Evolutionary conservation across 139 green algal genomes (phyloP), one percentile per base, ranked within the genome.

Genomic region (Edaphochlamys debaryana): DNA sequence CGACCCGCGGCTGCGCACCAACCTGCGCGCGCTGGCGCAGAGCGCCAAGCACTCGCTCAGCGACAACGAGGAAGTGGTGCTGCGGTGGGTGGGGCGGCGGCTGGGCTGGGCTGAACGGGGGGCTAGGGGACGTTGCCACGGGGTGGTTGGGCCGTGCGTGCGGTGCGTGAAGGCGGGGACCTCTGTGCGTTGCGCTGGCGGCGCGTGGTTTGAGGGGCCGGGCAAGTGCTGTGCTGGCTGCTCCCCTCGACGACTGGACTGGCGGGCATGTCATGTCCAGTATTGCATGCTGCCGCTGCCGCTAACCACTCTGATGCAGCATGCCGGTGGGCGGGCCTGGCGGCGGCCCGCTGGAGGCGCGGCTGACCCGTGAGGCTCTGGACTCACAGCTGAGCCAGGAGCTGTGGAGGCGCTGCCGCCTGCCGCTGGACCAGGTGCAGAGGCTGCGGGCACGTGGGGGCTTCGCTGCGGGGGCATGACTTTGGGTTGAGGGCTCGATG

Each of bases 31-130:
- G 13, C 82, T 96, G 30, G 94, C 92, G 17, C 93, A 97, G 84
- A 87, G 86, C 32, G 94, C 95, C 64, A 98, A 98, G 85, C 87
- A 96, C n/a, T 48, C 80, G 74, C 91, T 98, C 34, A 93, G 85
- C 34, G 86, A 87, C 17, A 38, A 34, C 9, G 87, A 90, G 19
- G 76, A 89, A 32, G 91, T 95, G 29, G 42, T 69, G 30, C 58
- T 94, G 0, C 83, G 80, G 90, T 92, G 41, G n/a, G 88, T 32
- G n/a, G n/a, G n/a, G n/a, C n/a, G n/a, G n/a, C n/a, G n/a, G n/a
- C n/a, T n/a, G n/a, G n/a, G n/a, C n/a, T n/a, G n/a, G n/a, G n/a
- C n/a, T n/a, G n/a, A n/a, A n/a, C n/a, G n/a, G n/a, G n/a, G n/a
- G n/a, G n/a, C n/a, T n/a, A n/a, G n/a, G n/a, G n/a, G n/a, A n/a